Base-by-base conservation (phyloP, 202 grass and related monocot species). In the Brachypodium distachyon region DNA sequence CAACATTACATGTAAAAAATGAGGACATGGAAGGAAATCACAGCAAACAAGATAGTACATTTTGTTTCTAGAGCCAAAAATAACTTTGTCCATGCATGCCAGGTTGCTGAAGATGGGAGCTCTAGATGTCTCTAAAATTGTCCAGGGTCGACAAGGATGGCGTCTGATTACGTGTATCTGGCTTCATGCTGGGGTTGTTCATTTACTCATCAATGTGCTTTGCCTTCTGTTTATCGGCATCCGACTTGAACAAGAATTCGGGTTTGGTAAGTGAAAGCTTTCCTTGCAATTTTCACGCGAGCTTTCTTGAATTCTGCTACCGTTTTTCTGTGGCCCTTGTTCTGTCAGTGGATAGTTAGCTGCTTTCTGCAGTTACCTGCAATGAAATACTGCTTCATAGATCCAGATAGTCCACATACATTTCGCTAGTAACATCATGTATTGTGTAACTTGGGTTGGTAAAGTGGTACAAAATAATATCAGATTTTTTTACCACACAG, bases 31-130 rank as follows among this genome's bases (percentile, higher is more conserved):
- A 29, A 29, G 12, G n/a, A 50, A 46, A 60, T 44, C 26, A 12
- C 0, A 17, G n/a, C 4, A 16, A 78, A 19, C 46, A 4, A 48
- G 12, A 19, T 16, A 57, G 12, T 57, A 70, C 16, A 23, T 67
- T 46, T n/a, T 11, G 22, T 42, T 58, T 50, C 12, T 22, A 33
- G 19, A 50, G 49, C 21, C 74, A 29, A 75, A 60, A 23, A 76
- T 33, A 42, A 18, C 25, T 16, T 52, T 18, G 39, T 81, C 1
- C 46, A 73, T 66, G 32, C 46, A 73, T 66, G 32, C n/a, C 84
- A 97, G 94, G 77, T 67, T 97, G 41, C 67, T 88, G 29, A 94
- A 94, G 81, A 91, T 97, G 91, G 94, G 94, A 1, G 94, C 86
- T 27, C 89, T 97, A 7, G 72, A 88, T 13, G 88, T 92, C 31